A percentile compares a stretch with the other conserved stretches of the same genome.
Conservation (phyloP, 768 basidiomycete species). For the Collybia nuda region DNA sequence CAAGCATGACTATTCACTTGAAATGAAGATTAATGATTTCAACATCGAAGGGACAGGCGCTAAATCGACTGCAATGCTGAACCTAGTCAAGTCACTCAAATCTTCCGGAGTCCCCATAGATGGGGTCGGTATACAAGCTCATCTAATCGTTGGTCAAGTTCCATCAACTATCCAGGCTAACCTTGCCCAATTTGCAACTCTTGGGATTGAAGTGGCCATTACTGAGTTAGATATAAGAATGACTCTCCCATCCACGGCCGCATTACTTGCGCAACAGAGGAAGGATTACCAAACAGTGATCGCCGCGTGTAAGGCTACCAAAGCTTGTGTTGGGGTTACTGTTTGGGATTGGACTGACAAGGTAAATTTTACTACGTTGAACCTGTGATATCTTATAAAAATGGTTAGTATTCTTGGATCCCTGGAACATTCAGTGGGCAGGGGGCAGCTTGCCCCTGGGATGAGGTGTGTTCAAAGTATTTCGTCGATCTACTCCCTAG, state of each 20-base stretch:
- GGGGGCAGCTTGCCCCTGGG: constrained; percentile 36
- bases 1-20: not conserved
- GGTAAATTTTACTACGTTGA: constrained; percentile 11
- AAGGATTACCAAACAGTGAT: constrained; percentile 58
- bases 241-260: constrained; percentile 48
- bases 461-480: constrained; percentile 20
- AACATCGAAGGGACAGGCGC: constrained; percentile 43
- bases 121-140: constrained; percentile 61
- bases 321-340: constrained; percentile 42
- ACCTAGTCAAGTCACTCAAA: constrained; percentile 49
- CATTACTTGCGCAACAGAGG: constrained; percentile 52
- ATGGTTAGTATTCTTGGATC: constrained; percentile 32
- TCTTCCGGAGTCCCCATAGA: constrained; percentile 51
- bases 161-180: constrained; percentile 47
- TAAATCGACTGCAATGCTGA: constrained; percentile 56
- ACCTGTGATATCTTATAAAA: not conserved
- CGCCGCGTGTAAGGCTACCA: constrained; percentile 47
- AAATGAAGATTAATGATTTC: constrained; percentile 36
- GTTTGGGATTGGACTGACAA: constrained; percentile 48
- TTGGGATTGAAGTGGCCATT: constrained; percentile 67
- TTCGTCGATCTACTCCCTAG: constrained; percentile 17
- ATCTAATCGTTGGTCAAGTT: constrained; percentile 59
- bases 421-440: constrained; percentile 34
- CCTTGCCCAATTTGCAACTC: constrained; percentile 50
- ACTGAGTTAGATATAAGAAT: constrained; percentile 71